Percentiles rank a stretch among this genome's conserved stretches.
These are phyloP conservation scores for Alternaria incomplexa DNA, from an alignment of 2,329 filamentous ascomycete genomes.

Conservation along the genomic window DNA sequence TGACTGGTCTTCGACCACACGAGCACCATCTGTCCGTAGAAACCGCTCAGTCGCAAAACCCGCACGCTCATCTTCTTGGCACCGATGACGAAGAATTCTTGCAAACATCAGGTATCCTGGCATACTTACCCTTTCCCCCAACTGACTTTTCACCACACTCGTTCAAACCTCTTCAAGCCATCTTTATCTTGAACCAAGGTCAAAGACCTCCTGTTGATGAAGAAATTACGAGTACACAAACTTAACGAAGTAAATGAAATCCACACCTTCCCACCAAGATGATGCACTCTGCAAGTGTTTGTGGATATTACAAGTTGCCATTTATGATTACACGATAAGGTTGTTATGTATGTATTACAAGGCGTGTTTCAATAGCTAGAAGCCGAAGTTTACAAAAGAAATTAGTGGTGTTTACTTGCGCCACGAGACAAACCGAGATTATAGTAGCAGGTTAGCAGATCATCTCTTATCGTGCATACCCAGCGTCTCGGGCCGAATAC, in stretches of 20 bases:
- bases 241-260: neutral
- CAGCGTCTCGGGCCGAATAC: constrained; percentile 2
- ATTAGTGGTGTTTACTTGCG: neutral
- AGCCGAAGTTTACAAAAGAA: neutral
- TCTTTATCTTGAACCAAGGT: neutral
- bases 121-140: neutral
- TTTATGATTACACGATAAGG: neutral
- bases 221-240: neutral
- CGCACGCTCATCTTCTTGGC: neutral
- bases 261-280: neutral
- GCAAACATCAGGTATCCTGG: neutral
- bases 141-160: neutral
- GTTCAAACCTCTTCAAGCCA: neutral
- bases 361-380: neutral
- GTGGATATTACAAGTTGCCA: neutral
- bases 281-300: neutral
- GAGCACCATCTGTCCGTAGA: neutral
- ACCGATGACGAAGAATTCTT: neutral
- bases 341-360: neutral
- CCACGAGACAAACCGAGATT: neutral
- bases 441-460: neutral
- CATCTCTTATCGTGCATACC: neutral
- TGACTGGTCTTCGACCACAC: neutral
- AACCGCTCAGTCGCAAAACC: neutral
- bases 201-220: neutral